Base-by-base conservation (phyloP, 208 protist genomes). In the Vickermania ingenoplastis region DNA sequence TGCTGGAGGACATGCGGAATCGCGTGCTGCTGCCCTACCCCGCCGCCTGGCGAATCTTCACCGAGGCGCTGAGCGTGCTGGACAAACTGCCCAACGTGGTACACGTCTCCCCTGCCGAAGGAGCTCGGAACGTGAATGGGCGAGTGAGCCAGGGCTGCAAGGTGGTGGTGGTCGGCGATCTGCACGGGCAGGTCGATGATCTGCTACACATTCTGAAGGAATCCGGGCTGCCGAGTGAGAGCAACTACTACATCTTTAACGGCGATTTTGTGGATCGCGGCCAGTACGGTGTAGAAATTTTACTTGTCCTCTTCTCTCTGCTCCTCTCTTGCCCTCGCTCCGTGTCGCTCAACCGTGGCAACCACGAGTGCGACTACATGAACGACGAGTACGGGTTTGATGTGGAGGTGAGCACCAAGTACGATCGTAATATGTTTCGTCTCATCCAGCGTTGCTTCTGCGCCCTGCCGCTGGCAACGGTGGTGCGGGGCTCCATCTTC, bases 351-450 rank as follows among this genome's bases (percentile, higher is more conserved):
- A 97, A 98, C 73, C 89, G 96, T 24, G 96, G 96, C 41, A 98
- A 98, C 76, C 96, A 98, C 67, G 96, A 98, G 74, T 87, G 83
- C 65, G 71, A 95, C 63, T 95, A 97, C 68, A 92, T 95, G 82
- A 95, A 93, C 62, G 86, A 93, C 49, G 92, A 98, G 48, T 99
- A 99, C 77, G 97, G 97, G 48, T 99, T 99, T 68, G 98, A 99
- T 68, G 96, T 99, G 50, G 97, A 99, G 79, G 98, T 97, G 63
- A 89, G 96, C 62, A 89, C 92, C 59, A 99, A 99, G 79, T 99
- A 98, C 71, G 96, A 95, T 65, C 77, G 83, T 36, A 90, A 92
- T 50, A 67, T 95, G 36, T 95, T 89, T 61, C 83, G 79, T 3
- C 81, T 91, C 25, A 91, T 95, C 31, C 81, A 90, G 61, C 82